Conservation (phyloP, 2,329 filamentous ascomycete species). For the Lasiodiplodia citricola region DNA sequence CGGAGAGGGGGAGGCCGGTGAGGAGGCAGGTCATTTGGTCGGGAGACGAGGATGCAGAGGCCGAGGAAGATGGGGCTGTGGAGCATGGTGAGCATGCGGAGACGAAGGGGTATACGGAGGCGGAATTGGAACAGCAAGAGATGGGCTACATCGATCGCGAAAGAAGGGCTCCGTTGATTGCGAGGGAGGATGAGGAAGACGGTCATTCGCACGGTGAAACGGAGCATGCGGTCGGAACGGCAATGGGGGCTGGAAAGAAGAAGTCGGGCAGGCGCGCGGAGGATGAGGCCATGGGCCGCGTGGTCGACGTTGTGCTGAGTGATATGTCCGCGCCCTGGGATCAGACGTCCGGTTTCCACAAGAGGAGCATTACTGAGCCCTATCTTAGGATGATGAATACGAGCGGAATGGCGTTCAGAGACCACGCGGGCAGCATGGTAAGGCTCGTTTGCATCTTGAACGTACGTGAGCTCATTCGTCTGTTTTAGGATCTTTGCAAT, state of each 20-base stretch:
- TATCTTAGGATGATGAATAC: conserved; percentile 99
- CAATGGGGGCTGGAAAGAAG: conserved; percentile 29
- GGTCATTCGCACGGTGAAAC: conserved; percentile 25
- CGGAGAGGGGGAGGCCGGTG: conserved; percentile 61
- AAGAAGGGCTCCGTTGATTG: conserved; percentile 49
- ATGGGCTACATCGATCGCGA: conserved; percentile 72
- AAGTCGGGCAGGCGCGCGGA: conserved; percentile 40
- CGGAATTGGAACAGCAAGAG: conserved; percentile 46
- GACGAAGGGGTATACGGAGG: conserved; percentile 32
- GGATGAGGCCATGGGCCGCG: conserved; percentile 55
- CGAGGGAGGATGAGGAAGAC: conserved; percentile 32
- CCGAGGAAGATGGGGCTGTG: conserved; percentile 49
- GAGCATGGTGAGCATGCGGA: conserved; percentile 33
- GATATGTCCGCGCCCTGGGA: conserved; percentile 99
- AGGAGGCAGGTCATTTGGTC: conserved; percentile 32
- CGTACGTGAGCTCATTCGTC: neutral
- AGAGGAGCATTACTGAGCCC: conserved; percentile 92
- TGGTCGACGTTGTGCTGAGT: conserved; percentile 92
- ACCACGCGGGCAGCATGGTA: conserved; percentile 96
- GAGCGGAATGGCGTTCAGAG: conserved; percentile 81
- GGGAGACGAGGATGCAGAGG: conserved; percentile 36
- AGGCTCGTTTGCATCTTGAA: conserved; percentile 37
- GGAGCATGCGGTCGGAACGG: neutral
- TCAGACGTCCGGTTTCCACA: conserved; percentile 77
- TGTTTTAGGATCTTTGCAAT: conserved; percentile 79